Evolutionary conservation across 1,284 basidiomycete species (phyloP), one percentile per base, ranked within the genome.

Genomic region (Rugosomyces carneus): DNA sequence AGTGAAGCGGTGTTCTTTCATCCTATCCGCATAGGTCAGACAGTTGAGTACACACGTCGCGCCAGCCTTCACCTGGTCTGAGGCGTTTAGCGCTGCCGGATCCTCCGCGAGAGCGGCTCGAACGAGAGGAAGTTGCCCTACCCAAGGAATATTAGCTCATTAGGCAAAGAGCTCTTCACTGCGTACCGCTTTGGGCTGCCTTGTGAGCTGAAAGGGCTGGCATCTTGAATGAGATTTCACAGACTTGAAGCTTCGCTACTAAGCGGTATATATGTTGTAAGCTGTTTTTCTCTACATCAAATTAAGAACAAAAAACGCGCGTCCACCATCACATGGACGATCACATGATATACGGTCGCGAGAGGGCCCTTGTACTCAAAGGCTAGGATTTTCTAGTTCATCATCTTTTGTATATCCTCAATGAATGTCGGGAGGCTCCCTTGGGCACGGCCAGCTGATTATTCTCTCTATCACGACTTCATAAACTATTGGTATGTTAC

Each of bases 1-100:
- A 93, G 60, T 96, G 93, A 9, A 96, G 69, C 2, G 92, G 80
- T 1, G 93, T 93, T 23, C 93, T 72, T n/a, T 78, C 84, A 62
- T 95, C 93, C 91, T 94, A 44, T 10, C 44, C 13, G 27, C 9
- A 29, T 51, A 21, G n/a, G 31, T 44, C 13, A 47, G 45, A 11
- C 27, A 3, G 13, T 21, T 20, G 24, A n/a, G 21, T 1, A 6
- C 11, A n/a, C 18, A 11, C 21, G 7, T 23, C 21, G 21, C 7
- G 21, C 7, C 21, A 7, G 7, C 4, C 7, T 9, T 16, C 63
- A 91, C 89, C 50, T 63, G 75, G 62, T 94, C 91, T 10, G 74
- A 66, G 1, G 81, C 68, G 60, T 91, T 80, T 32, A 89, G 71
- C 23, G 80, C 67, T 48, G 72, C 74, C 2, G 84, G 72, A 58